A percentile compares a stretch with the other conserved stretches of the same genome.
These are phyloP conservation scores for Cymbopogon citratus DNA, from an alignment of 176 grass and related monocot species.

Conservation along the genomic window DNA sequence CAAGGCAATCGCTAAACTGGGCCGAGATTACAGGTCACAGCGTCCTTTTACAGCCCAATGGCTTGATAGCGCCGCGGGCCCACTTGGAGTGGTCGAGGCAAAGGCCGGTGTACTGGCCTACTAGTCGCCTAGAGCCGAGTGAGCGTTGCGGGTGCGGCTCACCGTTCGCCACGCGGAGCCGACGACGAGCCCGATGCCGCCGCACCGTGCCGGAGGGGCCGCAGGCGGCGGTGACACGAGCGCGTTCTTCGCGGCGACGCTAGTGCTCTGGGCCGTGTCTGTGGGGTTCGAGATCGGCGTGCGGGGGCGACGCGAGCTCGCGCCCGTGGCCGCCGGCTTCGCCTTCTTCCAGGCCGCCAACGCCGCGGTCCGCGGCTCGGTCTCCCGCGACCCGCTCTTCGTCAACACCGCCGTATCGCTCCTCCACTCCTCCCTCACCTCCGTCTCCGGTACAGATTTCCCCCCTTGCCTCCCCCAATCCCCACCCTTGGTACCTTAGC, in stretches of 20 bases:
- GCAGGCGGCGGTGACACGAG: constrained; percentile 11
- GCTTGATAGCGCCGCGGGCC: constrained; percentile 17
- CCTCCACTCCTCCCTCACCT: constrained; percentile 80
- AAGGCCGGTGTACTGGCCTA: not conserved
- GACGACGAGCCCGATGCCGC: constrained; percentile 37
- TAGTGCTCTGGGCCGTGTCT: constrained; percentile 70
- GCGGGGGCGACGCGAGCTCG: constrained; percentile 52
- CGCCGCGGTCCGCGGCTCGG: constrained; percentile 47
- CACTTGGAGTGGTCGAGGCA: not conserved
- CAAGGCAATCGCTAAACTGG: not conserved
- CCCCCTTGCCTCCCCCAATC: not conserved
- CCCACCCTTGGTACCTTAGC: not conserved
- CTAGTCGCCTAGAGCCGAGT: not conserved
- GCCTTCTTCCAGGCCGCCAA: constrained; percentile 92
- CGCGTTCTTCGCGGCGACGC: constrained; percentile 76
- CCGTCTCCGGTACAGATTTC: constrained; percentile 46
- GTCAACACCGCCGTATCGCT: constrained; percentile 91
- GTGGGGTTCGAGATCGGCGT: constrained; percentile 64
- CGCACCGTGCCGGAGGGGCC: constrained; percentile 35
- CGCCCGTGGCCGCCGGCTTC: constrained; percentile 57
- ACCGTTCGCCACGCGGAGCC: constrained; percentile 33
- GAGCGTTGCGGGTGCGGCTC: constrained; percentile 3
- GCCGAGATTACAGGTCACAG: not conserved
- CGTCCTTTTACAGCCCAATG: not conserved
- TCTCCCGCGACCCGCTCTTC: constrained; percentile 72